Percentiles rank a stretch among this genome's conserved stretches.
These are phyloP conservation scores for Hypseocharis bilobata DNA, from an alignment of 441 rosid species.

Conservation along the genomic window DNA sequence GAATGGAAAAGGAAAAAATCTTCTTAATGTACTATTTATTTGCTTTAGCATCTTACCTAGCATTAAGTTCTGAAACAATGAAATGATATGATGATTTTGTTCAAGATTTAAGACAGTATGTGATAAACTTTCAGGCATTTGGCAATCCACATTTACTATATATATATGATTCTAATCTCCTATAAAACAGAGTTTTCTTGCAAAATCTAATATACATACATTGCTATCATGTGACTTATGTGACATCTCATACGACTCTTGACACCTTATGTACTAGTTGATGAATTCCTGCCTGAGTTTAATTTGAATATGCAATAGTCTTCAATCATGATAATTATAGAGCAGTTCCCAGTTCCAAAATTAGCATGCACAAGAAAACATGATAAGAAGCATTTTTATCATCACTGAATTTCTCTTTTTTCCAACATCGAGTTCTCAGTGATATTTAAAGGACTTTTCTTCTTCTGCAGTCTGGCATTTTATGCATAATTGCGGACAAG, in stretches of 20 bases:
- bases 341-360: background rate
- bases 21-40: background rate
- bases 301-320: background rate
- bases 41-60: background rate
- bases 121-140: background rate
- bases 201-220: background rate
- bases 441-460: background rate
- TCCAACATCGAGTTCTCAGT: background rate
- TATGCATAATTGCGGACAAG: conserved; percentile 41
- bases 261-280: conserved; percentile 1
- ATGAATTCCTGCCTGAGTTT: background rate
- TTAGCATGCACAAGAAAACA: background rate
- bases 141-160: background rate
- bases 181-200: background rate
- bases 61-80: background rate
- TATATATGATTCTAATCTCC: background rate
- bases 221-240: background rate
- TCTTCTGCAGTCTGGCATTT: conserved; percentile 46
- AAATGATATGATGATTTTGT: background rate
- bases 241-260: background rate
- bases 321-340: background rate
- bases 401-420: background rate
- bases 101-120: no score
- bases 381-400: background rate
- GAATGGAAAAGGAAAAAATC: background rate